Conservation (phyloP, 2,329 filamentous ascomycete genomes). For the Pseudodiploospora longispora region DNA sequence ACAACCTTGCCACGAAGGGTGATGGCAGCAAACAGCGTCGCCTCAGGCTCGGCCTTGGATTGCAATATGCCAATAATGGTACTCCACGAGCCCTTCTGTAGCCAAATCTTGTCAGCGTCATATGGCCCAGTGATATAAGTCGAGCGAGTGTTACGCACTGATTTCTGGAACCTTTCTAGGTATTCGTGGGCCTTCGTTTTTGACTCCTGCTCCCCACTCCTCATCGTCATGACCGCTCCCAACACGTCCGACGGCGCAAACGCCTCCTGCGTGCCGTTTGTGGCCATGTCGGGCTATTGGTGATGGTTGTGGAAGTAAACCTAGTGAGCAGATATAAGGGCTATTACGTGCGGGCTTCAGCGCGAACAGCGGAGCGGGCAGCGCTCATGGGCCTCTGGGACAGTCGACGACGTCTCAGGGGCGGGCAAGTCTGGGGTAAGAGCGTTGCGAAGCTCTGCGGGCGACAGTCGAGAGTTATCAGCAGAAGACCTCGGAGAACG, state of each 20-base stretch:
- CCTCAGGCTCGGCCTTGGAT: slow-evolving; percentile 70
- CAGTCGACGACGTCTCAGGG: not conserved
- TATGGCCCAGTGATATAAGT: not conserved
- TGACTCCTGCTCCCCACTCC: slow-evolving; percentile 69
- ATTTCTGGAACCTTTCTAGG: slow-evolving; percentile 95
- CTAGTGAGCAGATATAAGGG: not conserved
- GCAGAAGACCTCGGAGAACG: no score
- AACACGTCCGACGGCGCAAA: slow-evolving; percentile 72
- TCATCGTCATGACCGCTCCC: slow-evolving; percentile 85
- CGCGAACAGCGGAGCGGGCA: slow-evolving; percentile 12
- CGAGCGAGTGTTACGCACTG: slow-evolving; percentile 44
- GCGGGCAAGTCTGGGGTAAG: not conserved
- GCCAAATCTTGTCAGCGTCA: slow-evolving; percentile 9
- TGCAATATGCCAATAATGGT: slow-evolving; percentile 81
- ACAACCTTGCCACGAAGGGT: slow-evolving; percentile 93
- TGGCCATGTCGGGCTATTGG: slow-evolving; percentile 49
- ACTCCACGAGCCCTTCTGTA: slow-evolving; percentile 81
- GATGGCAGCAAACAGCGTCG: slow-evolving; percentile 90
- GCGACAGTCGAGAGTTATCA: no score
- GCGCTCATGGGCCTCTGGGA: slow-evolving; percentile 16
- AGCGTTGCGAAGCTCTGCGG: no score
- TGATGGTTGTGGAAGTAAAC: slow-evolving; percentile 2
- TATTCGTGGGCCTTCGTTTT: slow-evolving; percentile 90
- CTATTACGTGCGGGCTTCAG: slow-evolving; percentile 12
- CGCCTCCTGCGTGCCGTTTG: slow-evolving; percentile 55